Evolutionary conservation across 176 grass and related monocot genomes (phyloP).

Genomic region (Phoenix dactylifera): DNA sequence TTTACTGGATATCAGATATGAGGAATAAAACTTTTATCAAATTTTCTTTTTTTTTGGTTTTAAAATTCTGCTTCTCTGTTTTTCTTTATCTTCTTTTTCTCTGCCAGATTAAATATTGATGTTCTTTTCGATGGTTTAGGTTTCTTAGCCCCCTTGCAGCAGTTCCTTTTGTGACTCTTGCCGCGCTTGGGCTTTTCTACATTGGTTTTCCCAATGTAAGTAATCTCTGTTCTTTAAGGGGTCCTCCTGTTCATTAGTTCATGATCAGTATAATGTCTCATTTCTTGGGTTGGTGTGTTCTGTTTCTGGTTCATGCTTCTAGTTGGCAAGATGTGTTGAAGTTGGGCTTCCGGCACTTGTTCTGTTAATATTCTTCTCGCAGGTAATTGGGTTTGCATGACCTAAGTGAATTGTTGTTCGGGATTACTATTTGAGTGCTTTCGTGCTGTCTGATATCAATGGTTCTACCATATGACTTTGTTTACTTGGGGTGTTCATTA

Average conservation of each 20-base stretch:
- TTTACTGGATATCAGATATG: too few species aligned
- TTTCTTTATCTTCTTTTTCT: too few species aligned
- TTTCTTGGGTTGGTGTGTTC: not conserved
- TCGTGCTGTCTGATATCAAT: too few species aligned
- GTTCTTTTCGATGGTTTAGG: constrained; percentile 20
- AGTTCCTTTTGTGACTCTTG: constrained; percentile 66
- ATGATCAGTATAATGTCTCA: too few species aligned
- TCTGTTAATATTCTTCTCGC: constrained; percentile 55
- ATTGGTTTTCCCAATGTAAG: constrained; percentile 77
- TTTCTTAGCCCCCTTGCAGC: constrained; percentile 86
- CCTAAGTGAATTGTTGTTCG: too few species aligned
- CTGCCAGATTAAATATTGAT: not conserved
- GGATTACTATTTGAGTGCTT: too few species aligned
- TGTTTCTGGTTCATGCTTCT: constrained; percentile 2
- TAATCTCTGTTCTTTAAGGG: not conserved
- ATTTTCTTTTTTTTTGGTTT: too few species aligned
- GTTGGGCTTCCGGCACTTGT: constrained; percentile 69
- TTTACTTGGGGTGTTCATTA: not conserved
- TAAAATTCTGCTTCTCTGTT: too few species aligned
- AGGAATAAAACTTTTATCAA: too few species aligned
- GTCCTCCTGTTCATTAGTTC: not conserved
- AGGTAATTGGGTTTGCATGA: constrained; percentile 26
- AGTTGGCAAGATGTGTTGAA: constrained; percentile 90
- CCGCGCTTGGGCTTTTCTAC: constrained; percentile 72
- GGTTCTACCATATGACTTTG: not conserved